Evolutionary conservation across 768 basidiomycete genomes (phyloP).

Genomic region (Epithele typhae): DNA sequence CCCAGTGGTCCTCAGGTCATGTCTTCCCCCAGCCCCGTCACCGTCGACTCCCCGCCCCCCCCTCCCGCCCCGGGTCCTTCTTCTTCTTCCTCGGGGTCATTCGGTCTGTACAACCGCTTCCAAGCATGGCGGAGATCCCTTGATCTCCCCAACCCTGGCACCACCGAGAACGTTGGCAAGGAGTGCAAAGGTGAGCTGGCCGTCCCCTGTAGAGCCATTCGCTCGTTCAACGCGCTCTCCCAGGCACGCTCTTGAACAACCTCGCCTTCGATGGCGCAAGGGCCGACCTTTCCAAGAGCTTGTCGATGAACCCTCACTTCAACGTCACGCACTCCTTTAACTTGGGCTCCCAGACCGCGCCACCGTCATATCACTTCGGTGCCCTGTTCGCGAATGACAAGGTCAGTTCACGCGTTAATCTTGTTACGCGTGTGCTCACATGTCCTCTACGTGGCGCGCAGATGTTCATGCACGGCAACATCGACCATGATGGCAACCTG

Average conservation of each 20-base stretch:
- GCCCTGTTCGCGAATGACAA: conserved; percentile 85
- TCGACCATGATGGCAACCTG: conserved; percentile 92
- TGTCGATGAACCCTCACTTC: conserved; percentile 93
- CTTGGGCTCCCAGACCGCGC: conserved; percentile 78
- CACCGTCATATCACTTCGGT: conserved; percentile 91
- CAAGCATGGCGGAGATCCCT: conserved; percentile 78
- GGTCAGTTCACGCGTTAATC: no score
- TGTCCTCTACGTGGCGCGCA: no score
- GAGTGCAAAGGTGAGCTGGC: conserved; percentile 77
- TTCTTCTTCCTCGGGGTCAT: conserved; percentile 37
- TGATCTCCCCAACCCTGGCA: conserved; percentile 87
- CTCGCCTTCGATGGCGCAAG: conserved; percentile 97
- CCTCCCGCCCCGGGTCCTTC: conserved; percentile 6
- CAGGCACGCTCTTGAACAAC: conserved; percentile 89
- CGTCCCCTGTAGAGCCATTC: no score
- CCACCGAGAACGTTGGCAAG: conserved; percentile 87
- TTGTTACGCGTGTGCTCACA: no score
- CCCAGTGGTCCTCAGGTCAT: conserved; percentile 14
- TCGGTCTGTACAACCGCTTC: conserved; percentile 69
- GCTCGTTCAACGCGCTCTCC: no score
- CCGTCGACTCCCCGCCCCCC: conserved; percentile 5
- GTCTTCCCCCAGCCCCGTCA: conserved; percentile 13
- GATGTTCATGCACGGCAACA: conserved; percentile 89
- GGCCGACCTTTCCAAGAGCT: conserved; percentile 90
- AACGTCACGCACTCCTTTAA: conserved; percentile 97